These are phyloP conservation scores for Trametes elegans DNA, from an alignment of 768 basidiomycete species.

Conservation along the genomic window DNA sequence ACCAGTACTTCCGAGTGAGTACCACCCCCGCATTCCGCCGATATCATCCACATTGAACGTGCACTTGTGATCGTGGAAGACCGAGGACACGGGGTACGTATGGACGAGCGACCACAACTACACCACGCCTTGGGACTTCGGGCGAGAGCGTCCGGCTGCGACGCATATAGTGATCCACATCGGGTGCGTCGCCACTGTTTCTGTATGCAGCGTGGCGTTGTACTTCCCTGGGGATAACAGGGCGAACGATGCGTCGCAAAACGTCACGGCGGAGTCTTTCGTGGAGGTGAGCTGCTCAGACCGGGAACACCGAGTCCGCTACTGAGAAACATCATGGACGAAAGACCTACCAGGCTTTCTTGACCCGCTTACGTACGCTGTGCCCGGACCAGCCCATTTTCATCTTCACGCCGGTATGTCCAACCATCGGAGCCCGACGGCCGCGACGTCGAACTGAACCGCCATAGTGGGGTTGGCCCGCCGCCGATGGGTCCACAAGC, in stretches of 20 bases:
- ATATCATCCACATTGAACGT: not conserved
- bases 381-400: constrained; percentile 49
- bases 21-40: not conserved
- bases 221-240: constrained; percentile 26
- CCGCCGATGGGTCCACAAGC: constrained; percentile 41
- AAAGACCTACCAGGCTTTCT: constrained; percentile 51
- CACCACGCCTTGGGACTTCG: constrained; percentile 59
- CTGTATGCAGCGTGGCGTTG: not conserved
- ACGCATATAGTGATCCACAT: constrained; percentile 59
- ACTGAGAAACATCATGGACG: too few species aligned
- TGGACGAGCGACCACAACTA: constrained; percentile 56
- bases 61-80: constrained; percentile 31
- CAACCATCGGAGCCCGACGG: too few species aligned
- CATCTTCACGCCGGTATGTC: constrained; percentile 49
- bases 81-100: constrained; percentile 55
- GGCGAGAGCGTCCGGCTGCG: constrained; percentile 42
- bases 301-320: too few species aligned
- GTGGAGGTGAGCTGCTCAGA: constrained; percentile 43
- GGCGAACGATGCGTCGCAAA: constrained; percentile 56
- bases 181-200: constrained; percentile 34
- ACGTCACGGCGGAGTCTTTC: constrained; percentile 43
- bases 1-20: constrained; percentile 47
- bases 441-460: too few species aligned
- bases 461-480: constrained; percentile 55
- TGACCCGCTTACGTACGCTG: constrained; percentile 42